Evolutionary conservation across 2,329 filamentous ascomycete species (phyloP).

Genomic region (Talaromyces sp.): DNA sequence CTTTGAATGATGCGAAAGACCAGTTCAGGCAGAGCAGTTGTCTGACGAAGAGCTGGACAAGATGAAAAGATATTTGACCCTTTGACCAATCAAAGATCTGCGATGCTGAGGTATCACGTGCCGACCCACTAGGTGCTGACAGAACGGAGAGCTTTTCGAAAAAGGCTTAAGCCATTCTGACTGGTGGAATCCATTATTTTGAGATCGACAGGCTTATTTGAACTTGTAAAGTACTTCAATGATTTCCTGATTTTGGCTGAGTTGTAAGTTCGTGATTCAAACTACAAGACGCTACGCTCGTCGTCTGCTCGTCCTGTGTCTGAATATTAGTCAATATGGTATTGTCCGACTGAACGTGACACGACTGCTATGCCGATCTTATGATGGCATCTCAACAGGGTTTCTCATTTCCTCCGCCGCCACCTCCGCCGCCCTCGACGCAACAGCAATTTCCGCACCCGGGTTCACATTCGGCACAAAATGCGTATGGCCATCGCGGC

Average conservation of each 20-base stretch:
- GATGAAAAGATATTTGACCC: conserved; percentile 3
- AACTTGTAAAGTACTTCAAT: not conserved
- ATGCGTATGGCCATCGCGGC: conserved; percentile 23
- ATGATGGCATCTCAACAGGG: conserved; percentile 39
- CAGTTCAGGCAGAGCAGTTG: not conserved
- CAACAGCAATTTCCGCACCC: conserved; percentile 22
- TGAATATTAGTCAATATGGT: conserved; percentile 3
- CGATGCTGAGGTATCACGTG: conserved; percentile 2
- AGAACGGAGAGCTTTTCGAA: not conserved
- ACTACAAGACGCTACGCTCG: not conserved
- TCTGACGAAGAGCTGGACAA: not conserved
- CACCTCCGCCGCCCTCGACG: conserved; percentile 30
- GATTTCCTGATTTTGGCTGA: not conserved
- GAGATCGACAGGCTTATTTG: conserved; percentile 2
- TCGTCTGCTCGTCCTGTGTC: not conserved
- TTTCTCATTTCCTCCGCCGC: conserved; percentile 47
- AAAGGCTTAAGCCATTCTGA: not conserved
- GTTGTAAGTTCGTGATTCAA: no score
- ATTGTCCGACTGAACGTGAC: not conserved
- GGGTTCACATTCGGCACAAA: conserved; percentile 27
- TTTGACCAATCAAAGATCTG: not conserved
- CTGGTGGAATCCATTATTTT: conserved; percentile 6
- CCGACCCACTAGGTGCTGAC: not conserved
- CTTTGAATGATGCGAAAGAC: not conserved
- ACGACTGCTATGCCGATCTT: conserved; percentile 18